Evolutionary conservation across 371 early-diverging fungal species (phyloP), one percentile per base, ranked within the genome.

Genomic region (Zychaea mexicana): DNA sequence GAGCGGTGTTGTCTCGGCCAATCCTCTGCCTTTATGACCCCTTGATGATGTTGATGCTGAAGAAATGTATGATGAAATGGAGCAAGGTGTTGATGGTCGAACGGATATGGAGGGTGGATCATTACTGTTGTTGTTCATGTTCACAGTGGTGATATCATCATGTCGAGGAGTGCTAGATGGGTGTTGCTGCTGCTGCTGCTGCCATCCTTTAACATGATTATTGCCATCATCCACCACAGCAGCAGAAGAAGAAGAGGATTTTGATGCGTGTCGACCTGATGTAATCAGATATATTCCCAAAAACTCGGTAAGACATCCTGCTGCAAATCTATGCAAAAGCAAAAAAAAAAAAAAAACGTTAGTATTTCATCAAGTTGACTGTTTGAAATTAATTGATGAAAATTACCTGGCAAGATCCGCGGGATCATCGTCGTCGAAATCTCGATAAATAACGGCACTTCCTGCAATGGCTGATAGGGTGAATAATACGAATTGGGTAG

Each of bases 401-500:
- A 33, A 19, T 52, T 68, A 68, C 68, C 56, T 59, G 21, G 52
- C 10, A 17, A 68, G 57, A 17, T 68, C 61, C 19, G 57, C 42
- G 12, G 60, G 49, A 49, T 68, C 64, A 26, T 68, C 64, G 22
- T 78, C 82, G 31, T 85, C 85, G 79, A 89, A 90, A 66, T 91
- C 91, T 57, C 86, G 83, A 65, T 90, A 90, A 17, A 90, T 76
- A 4, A 90, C 77, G 2, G 90, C 89, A 46, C 88, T 87, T 42
- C 91, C 91, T 42, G 89, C 76, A 42, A 92, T 90, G 17, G 89
- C 89, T 10, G 85, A 87, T n/a, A 89, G 77, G 0, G 93, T 92
- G 61, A 91, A 92, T 13, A 90, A 71, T 1, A 92, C 92, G 72
- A 90, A 92, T 68, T 92, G 91, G 2, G 91, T 92, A 1, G 92